Conservation (phyloP, 441 rosid species). For the Pelargonium cotyledonis region DNA sequence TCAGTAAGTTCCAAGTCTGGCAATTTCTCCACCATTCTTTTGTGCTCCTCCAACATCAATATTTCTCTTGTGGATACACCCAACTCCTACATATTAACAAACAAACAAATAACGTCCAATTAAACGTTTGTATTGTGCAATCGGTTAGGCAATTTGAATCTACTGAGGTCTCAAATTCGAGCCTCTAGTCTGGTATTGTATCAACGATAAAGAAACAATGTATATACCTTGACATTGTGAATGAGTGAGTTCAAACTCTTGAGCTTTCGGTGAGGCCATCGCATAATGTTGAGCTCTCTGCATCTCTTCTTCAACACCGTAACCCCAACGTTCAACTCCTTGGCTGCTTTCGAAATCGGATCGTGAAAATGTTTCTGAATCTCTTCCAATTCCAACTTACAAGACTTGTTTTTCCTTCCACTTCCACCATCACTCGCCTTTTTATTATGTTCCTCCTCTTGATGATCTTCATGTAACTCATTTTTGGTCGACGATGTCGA, state of each 20-base stretch:
- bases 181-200: too few species aligned
- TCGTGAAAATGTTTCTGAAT: conserved; percentile 28
- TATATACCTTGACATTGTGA: conserved; percentile 43
- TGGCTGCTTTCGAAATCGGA: conserved; percentile 59
- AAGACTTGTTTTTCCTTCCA: background rate
- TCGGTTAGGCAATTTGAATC: background rate
- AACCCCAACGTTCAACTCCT: conserved; percentile 55
- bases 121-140: too few species aligned
- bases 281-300: conserved; percentile 52
- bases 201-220: background rate
- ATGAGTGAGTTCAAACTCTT: conserved; percentile 57
- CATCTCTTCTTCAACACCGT: conserved; percentile 66
- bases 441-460: background rate
- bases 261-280: conserved; percentile 85
- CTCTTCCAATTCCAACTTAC: background rate
- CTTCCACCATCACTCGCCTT: background rate
- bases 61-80: conserved; percentile 26
- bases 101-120: too few species aligned
- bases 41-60: conserved; percentile 48
- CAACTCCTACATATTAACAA: background rate
- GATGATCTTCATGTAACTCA: background rate
- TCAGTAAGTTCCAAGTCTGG: conserved; percentile 52
- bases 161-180: too few species aligned
- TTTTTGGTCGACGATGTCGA: background rate
- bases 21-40: conserved; percentile 34